phyloP scores from a whole-genome alignment of 768 basidiomycete species.

The Pisolithus microcarpus region DNA sequence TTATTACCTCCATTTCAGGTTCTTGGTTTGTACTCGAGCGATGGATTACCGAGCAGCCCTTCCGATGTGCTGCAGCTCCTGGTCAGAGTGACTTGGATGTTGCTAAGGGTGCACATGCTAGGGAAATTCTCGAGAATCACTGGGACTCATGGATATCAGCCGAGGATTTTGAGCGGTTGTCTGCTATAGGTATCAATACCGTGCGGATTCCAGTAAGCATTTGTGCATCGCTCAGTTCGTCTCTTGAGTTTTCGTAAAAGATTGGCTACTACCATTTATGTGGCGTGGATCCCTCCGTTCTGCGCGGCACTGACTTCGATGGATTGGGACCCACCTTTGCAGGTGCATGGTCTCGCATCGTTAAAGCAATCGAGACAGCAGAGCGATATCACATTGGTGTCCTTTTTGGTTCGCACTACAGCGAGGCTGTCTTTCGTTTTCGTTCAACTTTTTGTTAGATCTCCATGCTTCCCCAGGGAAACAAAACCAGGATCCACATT shows the following conservation, averaged over 20 bases:
- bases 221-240: conserved; percentile 29
- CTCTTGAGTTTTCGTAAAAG: conserved; percentile 26
- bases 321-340: conserved; percentile 40
- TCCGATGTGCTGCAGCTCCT: conserved; percentile 42
- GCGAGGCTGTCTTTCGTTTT: conserved; percentile 7
- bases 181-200: conserved; percentile 46
- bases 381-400: conserved; percentile 58
- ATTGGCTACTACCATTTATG: conserved; percentile 72
- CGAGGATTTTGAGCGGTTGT: conserved; percentile 50
- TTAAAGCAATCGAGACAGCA: conserved; percentile 53
- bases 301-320: conserved; percentile 62
- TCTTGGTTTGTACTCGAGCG: conserved; percentile 76
- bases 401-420: conserved; percentile 46
- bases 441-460: conserved; percentile 36
- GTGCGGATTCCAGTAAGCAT: conserved; percentile 56
- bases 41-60: conserved; percentile 65
- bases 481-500: conserved; percentile 63
- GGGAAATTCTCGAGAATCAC: conserved; percentile 37
- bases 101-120: conserved; percentile 44
- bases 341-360: conserved; percentile 65
- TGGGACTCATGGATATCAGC: conserved; percentile 52
- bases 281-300: conserved; percentile 47
- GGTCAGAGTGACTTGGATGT: conserved; percentile 67
- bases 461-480: conserved; percentile 71
- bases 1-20: conserved; percentile 33